Conservation (phyloP, 2,329 filamentous ascomycete genomes). For the Tolypocladium tundrense region DNA sequence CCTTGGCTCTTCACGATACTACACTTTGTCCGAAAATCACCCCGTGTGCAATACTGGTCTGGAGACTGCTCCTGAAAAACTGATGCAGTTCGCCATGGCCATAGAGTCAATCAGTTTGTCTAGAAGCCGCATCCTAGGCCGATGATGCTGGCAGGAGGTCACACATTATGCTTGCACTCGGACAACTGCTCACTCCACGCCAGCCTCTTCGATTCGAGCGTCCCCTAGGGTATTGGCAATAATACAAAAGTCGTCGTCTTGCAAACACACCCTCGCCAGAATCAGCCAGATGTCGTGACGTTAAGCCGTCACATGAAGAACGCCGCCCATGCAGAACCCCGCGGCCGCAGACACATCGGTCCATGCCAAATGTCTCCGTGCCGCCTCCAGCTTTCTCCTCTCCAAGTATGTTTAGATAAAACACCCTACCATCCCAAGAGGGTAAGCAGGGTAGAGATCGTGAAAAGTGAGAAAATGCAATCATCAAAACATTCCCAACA, state of each 20-base stretch:
- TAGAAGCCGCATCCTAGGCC: background rate
- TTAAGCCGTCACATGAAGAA: background rate
- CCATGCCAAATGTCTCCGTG: background rate
- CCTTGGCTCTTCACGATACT: background rate
- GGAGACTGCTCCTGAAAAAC: background rate
- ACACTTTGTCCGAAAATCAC: background rate
- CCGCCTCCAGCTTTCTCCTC: background rate
- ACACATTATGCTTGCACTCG: background rate
- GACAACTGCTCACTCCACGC: background rate
- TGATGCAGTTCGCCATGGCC: background rate
- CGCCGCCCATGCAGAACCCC: background rate
- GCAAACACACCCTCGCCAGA: background rate
- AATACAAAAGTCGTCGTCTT: background rate
- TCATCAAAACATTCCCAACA: conserved; percentile 4
- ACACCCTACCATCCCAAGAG: conserved; percentile 1
- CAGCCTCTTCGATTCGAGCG: background rate
- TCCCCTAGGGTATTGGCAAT: background rate
- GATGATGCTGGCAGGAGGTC: background rate
- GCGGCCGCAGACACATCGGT: background rate
- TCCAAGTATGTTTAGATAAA: background rate
- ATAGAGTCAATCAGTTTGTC: background rate
- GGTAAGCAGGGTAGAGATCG: background rate
- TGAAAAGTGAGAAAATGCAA: background rate
- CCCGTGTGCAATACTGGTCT: no score
- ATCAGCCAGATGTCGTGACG: background rate